A percentile compares a stretch with the other conserved stretches of the same genome.
Conservation (phyloP, 2,329 filamentous ascomycete genomes). For the Claviceps monticola region DNA sequence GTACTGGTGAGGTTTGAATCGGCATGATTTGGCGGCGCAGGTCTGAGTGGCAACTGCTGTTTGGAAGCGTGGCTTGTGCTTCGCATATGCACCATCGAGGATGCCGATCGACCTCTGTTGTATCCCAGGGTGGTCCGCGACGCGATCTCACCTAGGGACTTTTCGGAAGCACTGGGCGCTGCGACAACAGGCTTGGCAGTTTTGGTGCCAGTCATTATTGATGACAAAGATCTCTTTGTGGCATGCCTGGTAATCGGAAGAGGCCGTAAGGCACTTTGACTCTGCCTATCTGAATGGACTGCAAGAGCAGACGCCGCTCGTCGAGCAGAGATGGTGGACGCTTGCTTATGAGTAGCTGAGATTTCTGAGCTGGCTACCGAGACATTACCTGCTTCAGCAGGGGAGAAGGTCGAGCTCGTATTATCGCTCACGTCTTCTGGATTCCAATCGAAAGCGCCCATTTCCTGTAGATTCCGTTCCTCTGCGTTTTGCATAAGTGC, state of each 20-base stretch:
- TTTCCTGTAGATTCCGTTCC: conserved; percentile 51
- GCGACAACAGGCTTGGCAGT: conserved; percentile 27
- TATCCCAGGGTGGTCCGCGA: conserved; percentile 80
- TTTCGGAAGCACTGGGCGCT: conserved; percentile 38
- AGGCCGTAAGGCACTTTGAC: neutral
- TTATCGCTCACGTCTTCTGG: conserved; percentile 40
- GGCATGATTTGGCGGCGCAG: conserved; percentile 1
- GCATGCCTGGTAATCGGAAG: neutral
- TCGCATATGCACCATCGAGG: conserved; percentile 27
- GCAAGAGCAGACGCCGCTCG: conserved; percentile 40
- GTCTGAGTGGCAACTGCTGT: conserved; percentile 9
- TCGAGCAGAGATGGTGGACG: conserved; percentile 27
- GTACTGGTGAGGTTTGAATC: conserved; percentile 30
- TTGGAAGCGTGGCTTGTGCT: conserved; percentile 7
- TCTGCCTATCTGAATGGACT: conserved; percentile 16
- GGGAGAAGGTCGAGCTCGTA: neutral
- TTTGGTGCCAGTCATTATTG: conserved; percentile 17
- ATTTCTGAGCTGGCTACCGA: conserved; percentile 2
- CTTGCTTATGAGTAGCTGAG: conserved; percentile 9
- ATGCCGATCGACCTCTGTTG: conserved; percentile 54
- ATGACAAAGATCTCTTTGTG: conserved; percentile 16
- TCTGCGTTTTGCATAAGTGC: conserved; percentile 44
- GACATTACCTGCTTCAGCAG: neutral
- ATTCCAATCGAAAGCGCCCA: conserved; percentile 49
- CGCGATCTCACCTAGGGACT: conserved; percentile 47